phyloP scores from a whole-genome alignment of 371 early-diverging fungal species.

The Saksenaea vasiformis region DNA sequence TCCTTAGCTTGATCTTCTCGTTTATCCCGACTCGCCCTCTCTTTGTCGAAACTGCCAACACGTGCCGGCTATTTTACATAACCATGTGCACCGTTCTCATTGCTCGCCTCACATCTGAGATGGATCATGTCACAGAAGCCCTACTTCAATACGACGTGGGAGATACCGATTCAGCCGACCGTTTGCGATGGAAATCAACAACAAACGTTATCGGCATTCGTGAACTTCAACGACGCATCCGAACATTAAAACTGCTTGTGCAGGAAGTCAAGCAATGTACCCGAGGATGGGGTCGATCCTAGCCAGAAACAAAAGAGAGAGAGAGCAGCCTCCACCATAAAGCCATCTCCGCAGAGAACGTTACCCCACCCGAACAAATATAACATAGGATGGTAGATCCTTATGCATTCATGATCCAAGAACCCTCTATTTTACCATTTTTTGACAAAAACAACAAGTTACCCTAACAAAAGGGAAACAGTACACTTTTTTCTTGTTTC shows the following conservation, averaged over 20 bases:
- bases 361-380: too few species aligned
- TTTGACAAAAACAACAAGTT: too few species aligned
- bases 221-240: constrained; percentile 20
- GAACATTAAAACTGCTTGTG: constrained; percentile 2
- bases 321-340: too few species aligned
- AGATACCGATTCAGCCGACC: constrained; percentile 5
- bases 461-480: neutral
- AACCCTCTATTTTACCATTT: too few species aligned
- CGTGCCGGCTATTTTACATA: constrained; percentile 30
- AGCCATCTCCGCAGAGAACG: too few species aligned
- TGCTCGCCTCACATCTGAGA: constrained; percentile 15
- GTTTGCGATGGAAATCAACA: constrained; percentile 26
- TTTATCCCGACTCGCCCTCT: constrained; percentile 15
- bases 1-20: constrained; percentile 30
- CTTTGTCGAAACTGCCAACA: constrained; percentile 22
- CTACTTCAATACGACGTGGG: constrained; percentile 24
- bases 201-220: constrained; percentile 22
- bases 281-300: constrained; percentile 21
- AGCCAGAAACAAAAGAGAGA: neutral
- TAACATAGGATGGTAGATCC: too few species aligned
- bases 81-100: constrained; percentile 28
- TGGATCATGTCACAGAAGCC: constrained; percentile 12
- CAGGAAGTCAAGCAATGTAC: constrained; percentile 26
- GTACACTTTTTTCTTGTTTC: too few species aligned
- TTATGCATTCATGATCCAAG: too few species aligned